Percentiles rank a stretch among this genome's conserved stretches.
phyloP scores from a whole-genome alignment of 306 rosid genomes.

The Calophaca sinica region DNA sequence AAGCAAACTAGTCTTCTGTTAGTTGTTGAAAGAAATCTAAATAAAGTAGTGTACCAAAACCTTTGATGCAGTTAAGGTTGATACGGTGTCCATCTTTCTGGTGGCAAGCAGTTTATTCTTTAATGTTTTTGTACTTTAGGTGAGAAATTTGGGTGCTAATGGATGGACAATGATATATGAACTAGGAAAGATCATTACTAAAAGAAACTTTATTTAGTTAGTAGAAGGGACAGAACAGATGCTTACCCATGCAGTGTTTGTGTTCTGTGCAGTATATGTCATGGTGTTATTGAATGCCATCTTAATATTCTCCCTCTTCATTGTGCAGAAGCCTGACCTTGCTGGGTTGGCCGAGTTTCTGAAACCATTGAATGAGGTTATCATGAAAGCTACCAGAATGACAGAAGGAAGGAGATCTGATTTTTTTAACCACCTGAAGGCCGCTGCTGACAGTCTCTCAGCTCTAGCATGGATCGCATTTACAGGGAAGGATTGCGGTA shows the following conservation, averaged over 20 bases:
- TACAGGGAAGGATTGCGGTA: conserved; percentile 89
- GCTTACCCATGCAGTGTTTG: background rate
- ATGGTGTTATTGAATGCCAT: conserved; percentile 18
- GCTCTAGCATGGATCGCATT: conserved; percentile 94
- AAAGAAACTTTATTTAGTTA: too few species aligned
- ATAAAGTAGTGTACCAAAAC: too few species aligned
- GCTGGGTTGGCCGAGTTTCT: conserved; percentile 77
- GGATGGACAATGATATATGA: too few species aligned
- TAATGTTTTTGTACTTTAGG: too few species aligned
- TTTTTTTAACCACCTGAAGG: conserved; percentile 84
- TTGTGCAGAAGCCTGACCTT: conserved; percentile 77
- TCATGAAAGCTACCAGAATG: conserved; percentile 63
- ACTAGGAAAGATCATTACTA: too few species aligned
- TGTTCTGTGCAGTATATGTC: background rate
- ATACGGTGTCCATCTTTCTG: too few species aligned
- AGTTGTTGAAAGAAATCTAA: too few species aligned
- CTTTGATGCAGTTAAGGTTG: too few species aligned
- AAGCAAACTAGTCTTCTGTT: too few species aligned
- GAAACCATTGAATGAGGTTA: conserved; percentile 77
- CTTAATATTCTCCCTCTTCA: conserved; percentile 29
- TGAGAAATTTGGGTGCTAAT: too few species aligned
- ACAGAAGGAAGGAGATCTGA: conserved; percentile 87
- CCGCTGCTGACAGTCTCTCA: conserved; percentile 88
- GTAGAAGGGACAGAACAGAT: too few species aligned
- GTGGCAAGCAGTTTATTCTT: too few species aligned